Conservation (phyloP, 176 grass and related monocot species). For the Pontederia crassipes region DNA sequence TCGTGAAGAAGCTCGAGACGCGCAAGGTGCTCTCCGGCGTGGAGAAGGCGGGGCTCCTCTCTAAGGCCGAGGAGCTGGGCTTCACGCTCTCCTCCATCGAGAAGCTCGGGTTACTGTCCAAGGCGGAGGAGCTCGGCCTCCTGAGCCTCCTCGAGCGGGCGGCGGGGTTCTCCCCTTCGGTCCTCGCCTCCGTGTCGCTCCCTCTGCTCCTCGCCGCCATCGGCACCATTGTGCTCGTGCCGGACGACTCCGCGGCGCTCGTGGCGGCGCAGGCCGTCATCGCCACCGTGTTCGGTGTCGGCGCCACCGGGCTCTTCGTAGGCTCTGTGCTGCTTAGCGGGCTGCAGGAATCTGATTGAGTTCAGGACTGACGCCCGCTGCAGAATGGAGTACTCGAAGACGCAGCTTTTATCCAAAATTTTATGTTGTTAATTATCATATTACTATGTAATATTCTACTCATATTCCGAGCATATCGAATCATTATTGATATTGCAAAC, state of each 20-base stretch:
- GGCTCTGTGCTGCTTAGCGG: slow-evolving; percentile 73
- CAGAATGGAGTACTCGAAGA: too few relatives aligned
- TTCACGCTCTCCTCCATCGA: slow-evolving; percentile 84
- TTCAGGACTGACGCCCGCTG: background rate
- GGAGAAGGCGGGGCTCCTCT: slow-evolving; percentile 84
- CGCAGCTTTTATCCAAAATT: too few relatives aligned
- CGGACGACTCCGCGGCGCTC: slow-evolving; percentile 71
- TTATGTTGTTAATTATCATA: too few relatives aligned
- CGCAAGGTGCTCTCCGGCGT: slow-evolving; percentile 79
- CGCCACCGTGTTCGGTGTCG: slow-evolving; percentile 34
- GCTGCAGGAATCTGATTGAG: slow-evolving; percentile 64
- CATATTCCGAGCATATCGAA: too few relatives aligned
- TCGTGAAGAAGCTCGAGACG: slow-evolving; percentile 83
- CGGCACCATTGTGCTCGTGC: slow-evolving; percentile 53
- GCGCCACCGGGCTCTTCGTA: slow-evolving; percentile 53
- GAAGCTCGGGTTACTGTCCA: slow-evolving; percentile 57
- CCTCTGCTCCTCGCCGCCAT: slow-evolving; percentile 70
- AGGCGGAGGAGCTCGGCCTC: slow-evolving; percentile 86
- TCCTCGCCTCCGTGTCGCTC: slow-evolving; percentile 71
- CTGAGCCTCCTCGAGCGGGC: slow-evolving; percentile 83
- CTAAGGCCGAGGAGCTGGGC: slow-evolving; percentile 83
- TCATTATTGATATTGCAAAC: too few relatives aligned
- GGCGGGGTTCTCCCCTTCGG: slow-evolving; percentile 48
- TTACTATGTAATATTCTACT: too few relatives aligned
- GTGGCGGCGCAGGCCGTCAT: slow-evolving; percentile 43